These are phyloP conservation scores for Trichoderma brevicompactum DNA, from an alignment of 2,329 filamentous ascomycete genomes.

Conservation along the genomic window DNA sequence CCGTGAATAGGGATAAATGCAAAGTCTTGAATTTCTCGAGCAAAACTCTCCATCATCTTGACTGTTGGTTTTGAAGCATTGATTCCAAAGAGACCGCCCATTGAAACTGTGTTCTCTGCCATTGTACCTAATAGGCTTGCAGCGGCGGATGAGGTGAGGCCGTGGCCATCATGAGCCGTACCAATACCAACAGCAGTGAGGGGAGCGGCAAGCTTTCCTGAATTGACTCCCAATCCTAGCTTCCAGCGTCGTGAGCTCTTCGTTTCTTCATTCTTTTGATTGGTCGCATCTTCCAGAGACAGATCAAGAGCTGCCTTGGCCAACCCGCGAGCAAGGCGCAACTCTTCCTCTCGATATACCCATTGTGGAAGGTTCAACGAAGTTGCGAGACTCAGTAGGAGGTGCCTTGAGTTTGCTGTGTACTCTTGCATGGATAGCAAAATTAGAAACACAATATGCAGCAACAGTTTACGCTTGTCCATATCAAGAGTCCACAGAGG, in stretches of 20 bases:
- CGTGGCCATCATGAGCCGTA: conserved; percentile 74
- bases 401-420: conserved; percentile 70
- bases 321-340: conserved; percentile 73
- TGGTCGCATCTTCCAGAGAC: conserved; percentile 38
- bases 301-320: conserved; percentile 69
- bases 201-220: conserved; percentile 73
- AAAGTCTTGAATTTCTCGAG: conserved; percentile 86
- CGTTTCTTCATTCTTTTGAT: conserved; percentile 60
- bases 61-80: conserved; percentile 82
- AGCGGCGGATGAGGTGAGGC: conserved; percentile 73
- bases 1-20: conserved; percentile 77
- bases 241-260: conserved; percentile 72
- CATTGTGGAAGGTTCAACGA: conserved; percentile 70
- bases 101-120: conserved; percentile 76
- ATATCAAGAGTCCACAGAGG: conserved; percentile 62
- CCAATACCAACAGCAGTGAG: conserved; percentile 80
- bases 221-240: conserved; percentile 55
- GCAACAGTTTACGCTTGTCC: conserved; percentile 67
- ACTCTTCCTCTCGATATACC: conserved; percentile 71
- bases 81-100: conserved; percentile 89
- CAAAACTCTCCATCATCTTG: conserved; percentile 87
- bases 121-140: conserved; percentile 80
- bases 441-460: conserved; percentile 74
- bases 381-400: conserved; percentile 71
- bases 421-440: conserved; percentile 79